Evolutionary conservation across 441 rosid genomes (phyloP).

Genomic region (Syzygium malaccense): DNA sequence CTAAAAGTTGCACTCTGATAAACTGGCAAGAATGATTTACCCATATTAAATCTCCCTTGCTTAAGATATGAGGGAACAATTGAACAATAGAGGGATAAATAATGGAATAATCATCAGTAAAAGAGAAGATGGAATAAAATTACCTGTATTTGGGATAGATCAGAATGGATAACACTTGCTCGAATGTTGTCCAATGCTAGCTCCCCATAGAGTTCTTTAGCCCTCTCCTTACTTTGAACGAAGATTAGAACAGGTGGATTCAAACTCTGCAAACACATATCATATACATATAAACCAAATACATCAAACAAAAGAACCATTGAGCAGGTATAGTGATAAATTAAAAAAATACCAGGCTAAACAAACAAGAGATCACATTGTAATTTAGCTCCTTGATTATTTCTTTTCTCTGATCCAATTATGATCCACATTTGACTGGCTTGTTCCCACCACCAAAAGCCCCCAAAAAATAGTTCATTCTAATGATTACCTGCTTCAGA

Average conservation of each 20-base stretch:
- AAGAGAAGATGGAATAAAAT: neutral
- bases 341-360: neutral
- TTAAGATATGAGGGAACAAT: neutral
- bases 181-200: constrained; percentile 68
- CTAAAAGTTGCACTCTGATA: neutral
- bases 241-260: constrained; percentile 90
- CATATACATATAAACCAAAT: constrained; percentile 3
- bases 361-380: neutral
- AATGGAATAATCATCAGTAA: neutral
- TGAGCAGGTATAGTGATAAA: neutral
- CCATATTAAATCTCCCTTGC: neutral
- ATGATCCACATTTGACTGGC: neutral
- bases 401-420: neutral
- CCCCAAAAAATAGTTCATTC: neutral
- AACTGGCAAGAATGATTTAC: neutral
- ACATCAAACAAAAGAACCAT: neutral
- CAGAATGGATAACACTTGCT: constrained; percentile 78
- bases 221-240: constrained; percentile 88
- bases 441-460: neutral
- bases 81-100: neutral
- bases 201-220: constrained; percentile 77
- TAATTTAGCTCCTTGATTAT: neutral
- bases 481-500: neutral
- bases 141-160: constrained; percentile 73
- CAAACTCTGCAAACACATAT: constrained; percentile 60